Base-by-base conservation (phyloP, 2,329 filamentous ascomycete species). In the Metarhizium guizhouense region DNA sequence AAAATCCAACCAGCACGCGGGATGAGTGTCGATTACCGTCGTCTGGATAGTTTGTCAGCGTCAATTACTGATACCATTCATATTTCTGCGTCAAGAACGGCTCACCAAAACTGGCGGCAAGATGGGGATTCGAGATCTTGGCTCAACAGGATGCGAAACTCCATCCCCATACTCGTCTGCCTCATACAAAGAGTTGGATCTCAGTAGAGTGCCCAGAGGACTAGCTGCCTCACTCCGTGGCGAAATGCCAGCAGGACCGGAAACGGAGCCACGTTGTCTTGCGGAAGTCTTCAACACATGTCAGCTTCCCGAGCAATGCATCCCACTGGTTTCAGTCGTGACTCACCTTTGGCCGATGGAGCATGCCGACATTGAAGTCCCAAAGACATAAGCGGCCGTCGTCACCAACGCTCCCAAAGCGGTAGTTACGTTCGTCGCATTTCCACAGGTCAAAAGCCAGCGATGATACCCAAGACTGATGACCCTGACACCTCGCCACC, bases 321-420 rank as follows among this genome's bases (percentile, higher is more conserved):
- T 11, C 43, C 6, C 6, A n/a, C 43, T 29, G 40, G 18, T 52
- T 29, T 20, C 34, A 49, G 29, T 11, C 36, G 3, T 18, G 5
- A 18, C 29, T 48, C 54, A 59, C 56, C 73, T 93, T 93, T 20
- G 94, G 93, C 58, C 92, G 82, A 70, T 95, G 89, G 64, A 99
- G 78, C 93, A 97, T 97, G 63, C 91, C 91, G 47, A 96, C 90
- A 61, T 87, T 96, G 69, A 99, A 99, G 74, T 99, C 94, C 94
- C 94, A 99, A 13, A 99, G 76, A 57, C 96, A 83, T 18, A 99
- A 76, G 56, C 91, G 81, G 64, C 92, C 90, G 68, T 99, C 94
- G 68, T 97, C 93, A 14, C 93, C 94, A 1, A 99, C 93, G 64
- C 90, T 96, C 34, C 94, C 94, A 65, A 99, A 96, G 1, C 94